A percentile compares a stretch with the other conserved stretches of the same genome.
Evolutionary conservation across 495 filamentous ascomycete species (phyloP).

Genomic region (Lasiosphaeriaceae sp.): DNA sequence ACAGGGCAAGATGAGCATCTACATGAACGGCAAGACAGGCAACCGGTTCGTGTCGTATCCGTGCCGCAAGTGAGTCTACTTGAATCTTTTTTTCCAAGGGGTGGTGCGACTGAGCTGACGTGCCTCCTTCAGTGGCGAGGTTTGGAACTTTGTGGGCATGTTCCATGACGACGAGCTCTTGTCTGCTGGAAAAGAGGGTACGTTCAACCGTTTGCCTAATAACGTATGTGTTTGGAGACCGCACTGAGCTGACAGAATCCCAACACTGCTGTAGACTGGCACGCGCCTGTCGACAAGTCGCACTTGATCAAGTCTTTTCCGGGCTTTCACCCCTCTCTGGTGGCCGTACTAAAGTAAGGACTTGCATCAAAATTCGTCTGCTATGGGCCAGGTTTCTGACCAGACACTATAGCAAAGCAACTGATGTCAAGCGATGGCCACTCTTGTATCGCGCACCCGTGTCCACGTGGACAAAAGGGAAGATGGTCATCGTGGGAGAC

Average conservation of each 20-base stretch:
- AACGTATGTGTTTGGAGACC: neutral
- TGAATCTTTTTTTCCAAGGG: neutral
- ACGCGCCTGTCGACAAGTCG: conserved; percentile 25
- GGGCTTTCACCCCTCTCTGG: conserved; percentile 23
- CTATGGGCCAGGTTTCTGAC: too few species aligned
- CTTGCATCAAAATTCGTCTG: too few species aligned
- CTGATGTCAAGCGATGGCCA: conserved; percentile 44
- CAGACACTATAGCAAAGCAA: conserved; percentile 25
- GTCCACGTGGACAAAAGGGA: conserved; percentile 34
- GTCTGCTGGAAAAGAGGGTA: conserved; percentile 19
- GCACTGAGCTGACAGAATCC: neutral
- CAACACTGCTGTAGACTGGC: conserved; percentile 20
- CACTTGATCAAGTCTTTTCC: conserved; percentile 19
- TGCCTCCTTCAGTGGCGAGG: conserved; percentile 26
- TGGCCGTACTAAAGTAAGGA: conserved; percentile 22
- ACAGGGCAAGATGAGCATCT: conserved; percentile 28
- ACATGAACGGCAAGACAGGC: conserved; percentile 21
- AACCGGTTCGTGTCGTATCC: conserved; percentile 42
- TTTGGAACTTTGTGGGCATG: conserved; percentile 45
- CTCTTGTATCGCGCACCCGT: conserved; percentile 35
- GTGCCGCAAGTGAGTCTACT: conserved; percentile 31
- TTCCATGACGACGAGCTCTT: conserved; percentile 27
- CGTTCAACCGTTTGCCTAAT: neutral
- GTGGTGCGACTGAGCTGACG: neutral
- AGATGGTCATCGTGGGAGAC: conserved; percentile 43